Percentiles rank a stretch among this genome's conserved stretches.
Evolutionary conservation across 2,329 filamentous ascomycete genomes (phyloP).

Genomic region (Stachybotrys chartarum): DNA sequence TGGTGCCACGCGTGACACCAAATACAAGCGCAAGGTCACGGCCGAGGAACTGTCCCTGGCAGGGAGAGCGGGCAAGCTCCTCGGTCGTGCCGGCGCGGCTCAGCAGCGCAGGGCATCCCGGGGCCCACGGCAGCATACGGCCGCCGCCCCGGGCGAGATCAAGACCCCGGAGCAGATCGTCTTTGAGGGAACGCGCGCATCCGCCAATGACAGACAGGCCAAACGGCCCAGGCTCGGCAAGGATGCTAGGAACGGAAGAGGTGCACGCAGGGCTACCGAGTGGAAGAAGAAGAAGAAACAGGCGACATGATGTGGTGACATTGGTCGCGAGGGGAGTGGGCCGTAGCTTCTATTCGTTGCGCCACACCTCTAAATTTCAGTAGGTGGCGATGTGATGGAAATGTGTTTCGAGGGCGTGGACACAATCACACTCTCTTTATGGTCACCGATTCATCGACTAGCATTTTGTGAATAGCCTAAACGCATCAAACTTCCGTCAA

Average conservation of each 20-base stretch:
- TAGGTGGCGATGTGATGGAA: too few relatives aligned
- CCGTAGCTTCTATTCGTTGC: too few relatives aligned
- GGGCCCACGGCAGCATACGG: conserved; percentile 1
- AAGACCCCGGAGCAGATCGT: conserved; percentile 63
- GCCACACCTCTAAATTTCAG: too few relatives aligned
- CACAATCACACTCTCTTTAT: too few relatives aligned
- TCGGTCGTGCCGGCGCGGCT: conserved; percentile 61
- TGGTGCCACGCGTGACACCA: conserved; percentile 30
- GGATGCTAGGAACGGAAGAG: conserved; percentile 39
- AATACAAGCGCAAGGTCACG: conserved; percentile 64
- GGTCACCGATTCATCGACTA: too few relatives aligned
- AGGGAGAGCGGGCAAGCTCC: conserved; percentile 66
- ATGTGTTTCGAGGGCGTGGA: too few relatives aligned
- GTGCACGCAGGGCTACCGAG: conserved; percentile 30
- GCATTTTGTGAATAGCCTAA: too few relatives aligned
- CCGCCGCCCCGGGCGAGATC: conserved; percentile 18
- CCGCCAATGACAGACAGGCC: conserved; percentile 53
- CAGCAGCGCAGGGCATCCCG: conserved; percentile 30
- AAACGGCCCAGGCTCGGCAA: conserved; percentile 55
- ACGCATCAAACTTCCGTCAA: too few relatives aligned
- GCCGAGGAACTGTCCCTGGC: conserved; percentile 62
- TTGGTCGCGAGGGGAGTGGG: too few relatives aligned
- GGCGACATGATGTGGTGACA: not conserved
- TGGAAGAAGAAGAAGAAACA: conserved; percentile 36
- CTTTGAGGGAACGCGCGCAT: conserved; percentile 77